These are phyloP conservation scores for Pseudopithomyces chartarum DNA, from an alignment of 2,329 filamentous ascomycete genomes.

Conservation along the genomic window DNA sequence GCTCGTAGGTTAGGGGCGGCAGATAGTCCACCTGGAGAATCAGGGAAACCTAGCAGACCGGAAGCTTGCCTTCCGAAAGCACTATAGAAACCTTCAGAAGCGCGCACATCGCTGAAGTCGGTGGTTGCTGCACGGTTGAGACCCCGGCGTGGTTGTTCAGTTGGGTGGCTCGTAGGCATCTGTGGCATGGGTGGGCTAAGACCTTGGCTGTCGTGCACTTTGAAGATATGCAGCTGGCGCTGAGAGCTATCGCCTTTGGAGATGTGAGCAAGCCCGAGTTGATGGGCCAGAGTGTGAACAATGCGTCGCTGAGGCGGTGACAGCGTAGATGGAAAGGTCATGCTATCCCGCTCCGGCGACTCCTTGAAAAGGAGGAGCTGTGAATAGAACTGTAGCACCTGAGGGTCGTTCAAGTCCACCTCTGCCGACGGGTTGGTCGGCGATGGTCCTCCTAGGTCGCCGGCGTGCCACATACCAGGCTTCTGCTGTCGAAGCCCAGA, in stretches of 20 bases:
- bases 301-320: constrained; percentile 84
- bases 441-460: constrained; percentile 11
- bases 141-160: constrained; percentile 79
- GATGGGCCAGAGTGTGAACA: constrained; percentile 92
- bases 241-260: constrained; percentile 88
- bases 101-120: constrained; percentile 85
- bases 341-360: constrained; percentile 74
- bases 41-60: constrained; percentile 78
- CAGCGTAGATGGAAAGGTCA: constrained; percentile 82
- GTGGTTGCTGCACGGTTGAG: constrained; percentile 96
- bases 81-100: constrained; percentile 74
- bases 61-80: constrained; percentile 80
- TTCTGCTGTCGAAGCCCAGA: constrained; percentile 58
- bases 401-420: constrained; percentile 88
- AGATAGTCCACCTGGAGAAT: constrained; percentile 70
- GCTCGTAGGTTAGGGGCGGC: constrained; percentile 81
- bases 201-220: constrained; percentile 63
- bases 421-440: constrained; percentile 54
- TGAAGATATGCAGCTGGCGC: constrained; percentile 88
- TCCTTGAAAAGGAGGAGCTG: constrained; percentile 89
- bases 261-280: constrained; percentile 89
- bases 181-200: constrained; percentile 67
- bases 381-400: constrained; percentile 86
- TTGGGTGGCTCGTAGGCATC: constrained; percentile 67
- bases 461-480: constrained; percentile 44